phyloP scores from a whole-genome alignment of 2,329 filamentous ascomycete species.

The Fusarium bulbicola region DNA sequence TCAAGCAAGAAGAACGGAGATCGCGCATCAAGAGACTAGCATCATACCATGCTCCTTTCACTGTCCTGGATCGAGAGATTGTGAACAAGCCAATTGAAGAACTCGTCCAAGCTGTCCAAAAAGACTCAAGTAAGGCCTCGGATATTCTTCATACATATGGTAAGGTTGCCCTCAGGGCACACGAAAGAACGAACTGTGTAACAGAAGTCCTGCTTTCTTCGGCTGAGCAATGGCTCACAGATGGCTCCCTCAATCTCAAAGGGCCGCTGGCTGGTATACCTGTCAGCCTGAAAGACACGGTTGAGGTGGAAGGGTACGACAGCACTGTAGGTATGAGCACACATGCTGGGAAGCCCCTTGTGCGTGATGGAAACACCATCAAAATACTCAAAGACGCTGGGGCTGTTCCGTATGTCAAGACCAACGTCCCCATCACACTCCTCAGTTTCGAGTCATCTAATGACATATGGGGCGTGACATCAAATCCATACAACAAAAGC shows the following conservation, averaged over 20 bases:
- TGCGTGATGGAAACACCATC: conserved; percentile 76
- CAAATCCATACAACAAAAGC: conserved; percentile 83
- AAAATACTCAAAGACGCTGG: conserved; percentile 85
- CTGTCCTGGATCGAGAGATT: conserved; percentile 70
- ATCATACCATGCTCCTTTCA: conserved; percentile 73
- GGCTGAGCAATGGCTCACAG: conserved; percentile 75
- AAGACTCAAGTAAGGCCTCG: conserved; percentile 69
- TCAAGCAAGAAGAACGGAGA: conserved; percentile 81
- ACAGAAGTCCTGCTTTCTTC: conserved; percentile 86
- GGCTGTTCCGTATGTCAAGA: conserved; percentile 92
- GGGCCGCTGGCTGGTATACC: conserved; percentile 89
- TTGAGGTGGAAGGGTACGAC: conserved; percentile 85
- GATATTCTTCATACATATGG: conserved; percentile 87
- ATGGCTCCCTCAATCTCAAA: conserved; percentile 72
- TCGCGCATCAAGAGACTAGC: conserved; percentile 73
- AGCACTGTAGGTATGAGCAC: conserved; percentile 81
- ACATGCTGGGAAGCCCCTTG: conserved; percentile 72
- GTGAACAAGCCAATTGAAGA: conserved; percentile 78
- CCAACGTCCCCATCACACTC: conserved; percentile 86
- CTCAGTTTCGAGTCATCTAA: conserved; percentile 85
- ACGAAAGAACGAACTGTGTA: conserved; percentile 86
- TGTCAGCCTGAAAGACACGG: conserved; percentile 82
- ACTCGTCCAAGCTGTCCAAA: conserved; percentile 81
- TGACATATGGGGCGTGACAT: conserved; percentile 81
- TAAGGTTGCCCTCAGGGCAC: conserved; percentile 84